Evolutionary conservation across 2,329 filamentous ascomycete genomes (phyloP), one percentile per base, ranked within the genome.

Genomic region (Scolecobasidium constrictum): DNA sequence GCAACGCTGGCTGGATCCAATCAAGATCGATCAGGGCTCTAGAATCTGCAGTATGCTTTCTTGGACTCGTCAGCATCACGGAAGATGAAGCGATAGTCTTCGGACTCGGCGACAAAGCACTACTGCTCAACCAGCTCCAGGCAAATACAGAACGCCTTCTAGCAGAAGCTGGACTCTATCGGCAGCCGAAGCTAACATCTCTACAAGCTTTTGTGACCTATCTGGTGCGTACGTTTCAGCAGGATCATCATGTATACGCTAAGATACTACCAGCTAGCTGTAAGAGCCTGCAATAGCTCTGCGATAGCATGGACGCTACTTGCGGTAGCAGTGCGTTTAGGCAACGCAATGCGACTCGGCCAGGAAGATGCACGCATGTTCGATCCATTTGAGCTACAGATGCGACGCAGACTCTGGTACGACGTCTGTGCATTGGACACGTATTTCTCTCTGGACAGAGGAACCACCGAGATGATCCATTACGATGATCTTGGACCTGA

Each of bases 181-280:
- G 37, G 2, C 15, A 36, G 16, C 46, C 46, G 15, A 40, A 48
- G 17, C 28, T 49, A 9, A 35, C 23, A 5, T 31, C 35, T 11
- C 26, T 42, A 13, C 43, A 46, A 38, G 46, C 44, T 22, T 48
- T 46, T 15, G 40, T 48, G 13, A 43, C 46, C 4, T 48, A 46
- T 42, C 46, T 48, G 37, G 46, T 48, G 20, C 21, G 44, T 37
- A 12, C 17, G 28, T 13, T 13, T 34, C 4, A 15, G 5, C 15
- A 12, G 15, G 19, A 5, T 15, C 9, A 13, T 26, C 7, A 19
- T 13, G 19, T 5, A 13, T 7, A 16, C 20, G 23, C 11, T 9
- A 5, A 12, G 15, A 12, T 15, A 26, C 15, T 13, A 26, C 9
- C 17, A 47, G 46, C 36, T 45, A 18, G 46, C 33, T 7, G 28